Conservation (phyloP, 2,329 filamentous ascomycete genomes). For the Aspergillus hiratsukae region DNA sequence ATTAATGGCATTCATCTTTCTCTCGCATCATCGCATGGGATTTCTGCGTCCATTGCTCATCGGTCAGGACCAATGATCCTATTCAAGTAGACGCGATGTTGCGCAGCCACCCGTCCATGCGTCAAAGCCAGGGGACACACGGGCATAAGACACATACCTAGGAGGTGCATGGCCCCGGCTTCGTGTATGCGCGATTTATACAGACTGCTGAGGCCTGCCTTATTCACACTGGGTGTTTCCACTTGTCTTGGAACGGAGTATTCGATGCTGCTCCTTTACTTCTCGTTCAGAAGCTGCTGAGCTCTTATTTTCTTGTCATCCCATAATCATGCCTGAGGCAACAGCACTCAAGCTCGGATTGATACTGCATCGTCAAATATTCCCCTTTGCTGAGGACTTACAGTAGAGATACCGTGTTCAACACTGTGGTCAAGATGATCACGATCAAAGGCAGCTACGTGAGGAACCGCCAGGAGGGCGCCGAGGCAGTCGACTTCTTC, state of each 20-base stretch:
- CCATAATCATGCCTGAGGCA: no score
- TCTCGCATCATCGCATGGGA: neutral
- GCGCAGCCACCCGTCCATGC: neutral
- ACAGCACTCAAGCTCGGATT: no score
- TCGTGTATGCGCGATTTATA: neutral
- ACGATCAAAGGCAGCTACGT: constrained; percentile 90
- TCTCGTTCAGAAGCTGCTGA: no score
- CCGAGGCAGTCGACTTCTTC: constrained; percentile 90
- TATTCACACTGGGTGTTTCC: neutral
- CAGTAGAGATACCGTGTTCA: constrained; percentile 48
- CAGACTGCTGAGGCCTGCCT: neutral
- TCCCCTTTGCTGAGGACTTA: no score
- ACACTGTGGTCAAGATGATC: constrained; percentile 86
- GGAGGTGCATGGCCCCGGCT: neutral
- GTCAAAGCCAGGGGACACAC: neutral
- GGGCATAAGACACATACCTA: neutral
- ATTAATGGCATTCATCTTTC: neutral
- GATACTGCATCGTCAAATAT: no score
- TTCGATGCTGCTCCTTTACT: no score
- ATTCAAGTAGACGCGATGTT: neutral
- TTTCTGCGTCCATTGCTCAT: neutral
- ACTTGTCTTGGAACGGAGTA: no score
- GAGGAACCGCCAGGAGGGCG: constrained; percentile 81
- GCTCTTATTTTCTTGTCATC: no score
- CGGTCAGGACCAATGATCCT: neutral